phyloP scores from a whole-genome alignment of 2,329 filamentous ascomycete genomes.

The Aaosphaeria arxii region DNA sequence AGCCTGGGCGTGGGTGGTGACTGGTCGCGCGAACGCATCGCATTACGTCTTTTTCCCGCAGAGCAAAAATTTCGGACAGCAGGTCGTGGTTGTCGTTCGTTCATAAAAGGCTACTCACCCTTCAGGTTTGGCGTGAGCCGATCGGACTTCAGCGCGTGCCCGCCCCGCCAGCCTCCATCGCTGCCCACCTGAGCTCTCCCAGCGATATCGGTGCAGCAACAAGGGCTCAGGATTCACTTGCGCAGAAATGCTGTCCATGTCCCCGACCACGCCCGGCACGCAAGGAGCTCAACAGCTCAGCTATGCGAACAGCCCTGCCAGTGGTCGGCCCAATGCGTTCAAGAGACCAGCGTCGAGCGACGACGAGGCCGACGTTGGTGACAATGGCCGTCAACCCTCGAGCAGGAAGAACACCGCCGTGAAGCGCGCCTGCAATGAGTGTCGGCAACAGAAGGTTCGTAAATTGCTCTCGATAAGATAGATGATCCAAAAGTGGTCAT shows the following conservation, averaged over 20 bases:
- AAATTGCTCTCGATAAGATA: not conserved
- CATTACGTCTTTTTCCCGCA: not conserved
- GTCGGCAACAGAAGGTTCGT: conserved; percentile 77
- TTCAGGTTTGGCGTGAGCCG: too few relatives aligned
- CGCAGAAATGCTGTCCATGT: conserved; percentile 21
- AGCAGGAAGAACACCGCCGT: conserved; percentile 31
- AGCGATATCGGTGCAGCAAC: conserved; percentile 13
- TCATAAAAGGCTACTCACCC: too few relatives aligned
- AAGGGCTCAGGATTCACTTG: conserved; percentile 3
- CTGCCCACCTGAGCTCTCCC: conserved; percentile 4
- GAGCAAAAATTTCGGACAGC: not conserved
- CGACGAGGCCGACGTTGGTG: conserved; percentile 32
- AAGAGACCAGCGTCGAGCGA: conserved; percentile 37
- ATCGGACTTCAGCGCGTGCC: conserved; percentile 1
- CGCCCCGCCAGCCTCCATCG: conserved; percentile 1
- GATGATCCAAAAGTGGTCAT: not conserved
- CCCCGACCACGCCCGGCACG: conserved; percentile 28
- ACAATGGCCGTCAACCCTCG: conserved; percentile 5
- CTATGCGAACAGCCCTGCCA: conserved; percentile 26
- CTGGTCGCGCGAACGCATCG: too few relatives aligned
- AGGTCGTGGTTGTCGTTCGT: too few relatives aligned
- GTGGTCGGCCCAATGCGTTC: conserved; percentile 28
- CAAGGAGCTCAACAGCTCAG: conserved; percentile 25
- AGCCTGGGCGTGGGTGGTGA: too few relatives aligned
- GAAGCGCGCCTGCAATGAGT: conserved; percentile 82